Percentiles rank a stretch among this genome's conserved stretches.
Conservation (phyloP, 2,329 filamentous ascomycete species). For the Teratosphaeria pseudoeucalypti region DNA sequence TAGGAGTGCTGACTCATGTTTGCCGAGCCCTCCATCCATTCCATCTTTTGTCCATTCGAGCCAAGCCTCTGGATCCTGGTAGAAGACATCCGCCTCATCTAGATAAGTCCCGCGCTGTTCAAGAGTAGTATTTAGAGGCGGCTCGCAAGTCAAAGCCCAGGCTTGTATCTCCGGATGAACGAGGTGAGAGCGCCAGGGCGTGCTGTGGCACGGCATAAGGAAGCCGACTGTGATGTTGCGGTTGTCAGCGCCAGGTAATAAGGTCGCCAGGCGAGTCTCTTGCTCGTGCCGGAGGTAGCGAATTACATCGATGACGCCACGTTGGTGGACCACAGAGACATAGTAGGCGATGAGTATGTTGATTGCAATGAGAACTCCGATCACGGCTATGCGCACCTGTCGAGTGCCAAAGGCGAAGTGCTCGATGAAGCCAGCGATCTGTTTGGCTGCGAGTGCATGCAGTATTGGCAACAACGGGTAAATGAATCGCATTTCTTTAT, state of each 20-base stretch:
- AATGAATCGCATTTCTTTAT: slow-evolving; percentile 97
- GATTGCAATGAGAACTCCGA: slow-evolving; percentile 44
- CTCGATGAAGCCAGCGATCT: slow-evolving; percentile 55
- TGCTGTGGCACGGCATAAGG: slow-evolving; percentile 91
- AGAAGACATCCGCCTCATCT: slow-evolving; percentile 89
- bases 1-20: neutral
- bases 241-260: neutral
- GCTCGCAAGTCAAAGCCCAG: slow-evolving; percentile 83
- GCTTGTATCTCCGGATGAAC: slow-evolving; percentile 64
- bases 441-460: slow-evolving; percentile 65
- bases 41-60: slow-evolving; percentile 10
- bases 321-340: slow-evolving; percentile 66
- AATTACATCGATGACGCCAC: slow-evolving; percentile 66
- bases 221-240: slow-evolving; percentile 54
- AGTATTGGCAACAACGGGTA: slow-evolving; percentile 84
- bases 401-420: slow-evolving; percentile 17
- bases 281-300: slow-evolving; percentile 59
- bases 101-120: slow-evolving; percentile 58
- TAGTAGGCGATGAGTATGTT: slow-evolving; percentile 67
- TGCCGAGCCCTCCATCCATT: slow-evolving; percentile 6
- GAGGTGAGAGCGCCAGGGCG: slow-evolving; percentile 85
- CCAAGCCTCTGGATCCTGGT: slow-evolving; percentile 47
- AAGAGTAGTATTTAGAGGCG: slow-evolving; percentile 60
- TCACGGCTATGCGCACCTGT: slow-evolving; percentile 39
- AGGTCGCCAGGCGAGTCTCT: slow-evolving; percentile 6